Conservation (phyloP, 2,329 filamentous ascomycete species). For the Clonostachys rosea region DNA sequence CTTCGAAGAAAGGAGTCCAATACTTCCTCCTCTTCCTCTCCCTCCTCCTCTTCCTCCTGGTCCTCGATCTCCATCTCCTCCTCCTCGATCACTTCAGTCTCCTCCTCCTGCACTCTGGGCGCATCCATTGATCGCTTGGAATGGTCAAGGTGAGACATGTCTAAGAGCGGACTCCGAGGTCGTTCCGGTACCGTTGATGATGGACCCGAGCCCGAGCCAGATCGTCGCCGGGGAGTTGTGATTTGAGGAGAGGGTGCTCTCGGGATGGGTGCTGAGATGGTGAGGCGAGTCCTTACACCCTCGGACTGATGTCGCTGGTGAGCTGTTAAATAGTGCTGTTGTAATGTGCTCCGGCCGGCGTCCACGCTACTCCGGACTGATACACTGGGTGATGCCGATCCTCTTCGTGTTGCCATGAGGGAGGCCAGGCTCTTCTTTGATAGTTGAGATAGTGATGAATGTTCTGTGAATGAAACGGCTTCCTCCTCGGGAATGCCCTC, state of each 20-base stretch:
- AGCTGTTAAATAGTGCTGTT: neutral
- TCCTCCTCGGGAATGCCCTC: slow-evolving; percentile 1
- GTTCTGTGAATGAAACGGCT: neutral
- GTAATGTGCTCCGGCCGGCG: neutral
- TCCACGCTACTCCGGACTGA: neutral
- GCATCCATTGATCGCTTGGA: too few relatives aligned
- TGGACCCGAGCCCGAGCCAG: too few relatives aligned
- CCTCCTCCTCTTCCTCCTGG: neutral
- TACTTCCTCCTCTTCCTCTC: neutral
- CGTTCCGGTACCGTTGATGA: too few relatives aligned
- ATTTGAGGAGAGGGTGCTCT: neutral
- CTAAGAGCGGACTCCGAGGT: too few relatives aligned
- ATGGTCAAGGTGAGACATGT: too few relatives aligned
- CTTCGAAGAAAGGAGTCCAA: neutral
- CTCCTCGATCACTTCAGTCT: too few relatives aligned
- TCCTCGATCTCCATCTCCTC: slow-evolving; percentile 2
- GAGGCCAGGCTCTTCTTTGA: neutral
- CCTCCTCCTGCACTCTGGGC: too few relatives aligned
- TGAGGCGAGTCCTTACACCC: too few relatives aligned
- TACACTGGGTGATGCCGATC: neutral
- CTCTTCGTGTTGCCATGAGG: neutral
- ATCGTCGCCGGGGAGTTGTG: too few relatives aligned
- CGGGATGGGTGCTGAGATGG: too few relatives aligned
- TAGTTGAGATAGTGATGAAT: neutral
- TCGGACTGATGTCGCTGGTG: too few relatives aligned